These are phyloP conservation scores for Wolfiporia cocos DNA, from an alignment of 1,284 basidiomycete genomes.

Conservation along the genomic window DNA sequence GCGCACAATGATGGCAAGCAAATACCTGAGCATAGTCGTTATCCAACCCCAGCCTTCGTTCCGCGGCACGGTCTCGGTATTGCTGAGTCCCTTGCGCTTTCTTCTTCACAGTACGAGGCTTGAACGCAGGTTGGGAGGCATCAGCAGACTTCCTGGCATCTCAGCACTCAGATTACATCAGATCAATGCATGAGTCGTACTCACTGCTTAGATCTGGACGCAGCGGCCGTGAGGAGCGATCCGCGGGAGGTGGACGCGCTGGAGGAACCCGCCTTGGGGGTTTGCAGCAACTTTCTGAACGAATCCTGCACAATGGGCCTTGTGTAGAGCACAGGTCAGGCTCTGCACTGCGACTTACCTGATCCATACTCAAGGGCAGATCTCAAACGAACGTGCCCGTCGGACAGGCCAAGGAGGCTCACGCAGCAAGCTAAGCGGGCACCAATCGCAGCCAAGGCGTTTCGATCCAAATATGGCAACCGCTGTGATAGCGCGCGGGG, in stretches of 20 bases:
- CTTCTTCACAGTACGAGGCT: slow-evolving; percentile 2
- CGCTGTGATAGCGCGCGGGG: too few species aligned
- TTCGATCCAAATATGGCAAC: too few species aligned
- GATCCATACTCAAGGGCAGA: slow-evolving; percentile 10
- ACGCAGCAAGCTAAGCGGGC: too few species aligned
- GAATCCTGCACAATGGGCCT: not conserved
- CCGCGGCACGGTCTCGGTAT: slow-evolving; percentile 1
- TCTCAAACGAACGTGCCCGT: not conserved
- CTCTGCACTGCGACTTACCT: slow-evolving; percentile 10
- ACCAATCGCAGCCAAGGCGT: too few species aligned
- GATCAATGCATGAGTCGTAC: not conserved
- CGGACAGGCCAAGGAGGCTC: not conserved
- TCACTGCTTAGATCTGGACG: not conserved
- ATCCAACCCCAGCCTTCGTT: slow-evolving; percentile 1
- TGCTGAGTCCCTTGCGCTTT: not conserved
- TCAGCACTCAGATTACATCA: not conserved
- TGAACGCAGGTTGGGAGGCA: not conserved
- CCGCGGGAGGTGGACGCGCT: not conserved
- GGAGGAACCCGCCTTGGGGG: not conserved
- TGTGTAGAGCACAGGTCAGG: not conserved
- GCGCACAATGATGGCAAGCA: slow-evolving; percentile 7
- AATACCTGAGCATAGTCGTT: slow-evolving; percentile 1
- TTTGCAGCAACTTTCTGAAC: slow-evolving; percentile 2
- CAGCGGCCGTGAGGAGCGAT: not conserved
- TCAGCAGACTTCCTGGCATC: not conserved